These are phyloP conservation scores for Pseudodiploospora longispora DNA, from an alignment of 2,329 filamentous ascomycete genomes.

Conservation along the genomic window DNA sequence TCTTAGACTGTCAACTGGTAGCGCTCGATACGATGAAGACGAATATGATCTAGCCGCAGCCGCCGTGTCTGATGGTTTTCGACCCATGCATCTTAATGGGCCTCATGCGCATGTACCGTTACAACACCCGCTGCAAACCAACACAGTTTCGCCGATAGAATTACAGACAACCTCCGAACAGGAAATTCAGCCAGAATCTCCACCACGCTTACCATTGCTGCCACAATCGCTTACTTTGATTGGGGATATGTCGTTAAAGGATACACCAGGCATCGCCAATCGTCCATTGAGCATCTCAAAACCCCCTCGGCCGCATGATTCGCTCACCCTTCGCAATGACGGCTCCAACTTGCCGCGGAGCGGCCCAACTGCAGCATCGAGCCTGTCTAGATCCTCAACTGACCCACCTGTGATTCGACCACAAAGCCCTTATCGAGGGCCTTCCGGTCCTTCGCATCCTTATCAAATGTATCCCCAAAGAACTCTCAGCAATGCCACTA, in stretches of 20 bases:
- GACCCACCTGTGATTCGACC: slow-evolving; percentile 31
- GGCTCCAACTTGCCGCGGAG: slow-evolving; percentile 25
- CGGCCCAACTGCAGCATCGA: slow-evolving; percentile 3
- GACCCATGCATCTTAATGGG: slow-evolving; percentile 21
- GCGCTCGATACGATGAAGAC: slow-evolving; percentile 32
- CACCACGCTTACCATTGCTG: slow-evolving; percentile 1
- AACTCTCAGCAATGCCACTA: slow-evolving; percentile 61
- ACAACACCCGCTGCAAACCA: slow-evolving; percentile 14
- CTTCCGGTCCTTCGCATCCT: slow-evolving; percentile 70
- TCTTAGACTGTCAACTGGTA: slow-evolving; percentile 25
- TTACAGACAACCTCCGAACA: slow-evolving; percentile 13
- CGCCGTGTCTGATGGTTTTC: slow-evolving; percentile 46
- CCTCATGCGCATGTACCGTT: slow-evolving; percentile 16
- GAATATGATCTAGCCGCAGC: slow-evolving; percentile 41
- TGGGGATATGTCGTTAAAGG: slow-evolving; percentile 15
- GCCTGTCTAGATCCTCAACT: slow-evolving; percentile 22
- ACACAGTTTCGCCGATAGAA: slow-evolving; percentile 8
- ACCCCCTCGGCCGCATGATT: slow-evolving; percentile 38
- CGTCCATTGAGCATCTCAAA: slow-evolving; percentile 51
- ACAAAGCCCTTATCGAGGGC: slow-evolving; percentile 61
- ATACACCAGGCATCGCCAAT: slow-evolving; percentile 15
- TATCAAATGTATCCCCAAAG: slow-evolving; percentile 80
- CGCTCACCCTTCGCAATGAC: slow-evolving; percentile 45
- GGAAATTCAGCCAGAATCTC: slow-evolving; percentile 10
- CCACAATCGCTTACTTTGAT: slow-evolving; percentile 1